Base-by-base conservation (phyloP, 2,329 filamentous ascomycete species). In the Malbranchea zuffiana region DNA sequence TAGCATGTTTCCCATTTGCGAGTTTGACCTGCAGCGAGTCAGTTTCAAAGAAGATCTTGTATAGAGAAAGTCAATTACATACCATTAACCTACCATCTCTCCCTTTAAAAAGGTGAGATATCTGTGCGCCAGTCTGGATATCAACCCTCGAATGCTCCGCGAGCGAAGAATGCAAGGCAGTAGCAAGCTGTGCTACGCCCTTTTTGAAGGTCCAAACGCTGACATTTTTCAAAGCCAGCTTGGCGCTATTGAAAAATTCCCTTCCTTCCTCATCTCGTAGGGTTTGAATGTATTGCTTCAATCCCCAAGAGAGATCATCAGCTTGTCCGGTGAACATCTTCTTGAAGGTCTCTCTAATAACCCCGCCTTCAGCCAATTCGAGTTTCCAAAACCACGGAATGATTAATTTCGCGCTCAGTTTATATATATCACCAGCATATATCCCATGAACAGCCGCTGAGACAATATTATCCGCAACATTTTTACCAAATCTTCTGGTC, bases 401-500 rank as follows among this genome's bases (percentile, higher is more conserved):
- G 26, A 82, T 64, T 34, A 74, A 76, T 48, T 75, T 75, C 32
- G 75, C 75, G 57, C 86, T 94, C 34, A 96, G 66, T 53, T 80
- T 71, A 55, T 82, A 76, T 32, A 93, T 75, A 59, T 95, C 82
- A 4, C 90, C 90, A 15, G 87, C 90, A 57, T 92, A 94, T 41
- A 96, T 85, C 27, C 90, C 90, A 58, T 96, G 90, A 36, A 85
- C 60, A 2, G 76, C 54, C 1, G 79, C 85, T 4, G 85, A 94
- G 5, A 76, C 60, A 12, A 94, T 37, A 49, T 92, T 87, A 47
- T 90, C 69, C 10, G 75, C 75, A 5, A 82, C 45, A 21, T 65
- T 56, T 15, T 67, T 63, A 11, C 39, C 39, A 28, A 78, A 55
- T 5, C 74, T 59, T 19, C 75, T 63, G 2, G 62, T 58, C 5